Evolutionary conservation across 768 basidiomycete genomes (phyloP), one percentile per base, ranked within the genome.

Genomic region (Cyathus striatus): DNA sequence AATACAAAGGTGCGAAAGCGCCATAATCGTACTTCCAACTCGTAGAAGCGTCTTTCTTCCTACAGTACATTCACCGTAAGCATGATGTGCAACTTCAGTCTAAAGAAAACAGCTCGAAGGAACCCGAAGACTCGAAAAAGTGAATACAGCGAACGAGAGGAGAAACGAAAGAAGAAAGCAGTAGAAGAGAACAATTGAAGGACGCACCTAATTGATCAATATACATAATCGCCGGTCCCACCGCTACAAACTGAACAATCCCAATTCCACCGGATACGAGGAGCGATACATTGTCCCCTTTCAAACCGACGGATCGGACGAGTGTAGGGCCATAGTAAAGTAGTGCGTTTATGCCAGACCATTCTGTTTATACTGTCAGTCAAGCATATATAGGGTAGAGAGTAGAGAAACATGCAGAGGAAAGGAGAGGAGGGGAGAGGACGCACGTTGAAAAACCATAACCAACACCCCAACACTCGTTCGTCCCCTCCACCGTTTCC

Each of bases 301-400:
- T 63, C 21, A 90, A 47, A 3, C 86, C 87, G 34, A 90, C 70
- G 39, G 67, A 78, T 23, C 59, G 70, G 36, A 90, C 75, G 2
- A 91, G 68, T 0, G 78, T 79, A 1, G 89, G 89, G 1, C 87
- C 88, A 50, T 89, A 91, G 52, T 90, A 91, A 6, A 90, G 65
- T 23, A 91, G 57, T 7, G 89, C 87, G 53, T 90, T 91, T 48
- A 90, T 91, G 2, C 89, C 89, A 45, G 80, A 83, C 89, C 89
- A 90, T 64, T 90, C 87, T 90, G 52, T 12, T 43, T 13, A 40
- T 9, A 40, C 6, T 40, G 22, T 21, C 6, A 7, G 13, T 24
- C 10, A n/a, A 38, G 17, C 18, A 34, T 18, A 17, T 35, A 2
- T 27, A 24, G 9, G 38, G 21, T 35, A 23, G 21, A 16, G 23